phyloP scores from a whole-genome alignment of 495 filamentous ascomycete species.

The Ramalina peruviana region DNA sequence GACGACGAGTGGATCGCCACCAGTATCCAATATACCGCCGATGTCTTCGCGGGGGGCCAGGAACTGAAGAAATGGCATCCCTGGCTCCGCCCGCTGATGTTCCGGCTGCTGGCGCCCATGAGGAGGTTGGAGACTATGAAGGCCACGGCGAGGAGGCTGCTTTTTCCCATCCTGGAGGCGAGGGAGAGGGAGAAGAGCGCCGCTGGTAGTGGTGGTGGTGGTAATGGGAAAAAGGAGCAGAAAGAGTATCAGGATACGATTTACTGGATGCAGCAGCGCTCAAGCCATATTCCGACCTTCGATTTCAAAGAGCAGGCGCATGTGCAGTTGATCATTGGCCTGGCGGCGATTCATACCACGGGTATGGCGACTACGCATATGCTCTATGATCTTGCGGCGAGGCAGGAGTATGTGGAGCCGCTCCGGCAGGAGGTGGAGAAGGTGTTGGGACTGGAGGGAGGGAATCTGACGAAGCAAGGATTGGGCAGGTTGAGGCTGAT shows the following conservation, averaged over 20 bases:
- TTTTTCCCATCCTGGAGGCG: no score
- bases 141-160: no score
- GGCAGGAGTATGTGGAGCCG: conserved; percentile 7
- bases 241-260: neutral
- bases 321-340: conserved; percentile 2
- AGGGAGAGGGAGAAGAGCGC: no score
- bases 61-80: no score
- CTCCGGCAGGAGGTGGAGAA: conserved; percentile 7
- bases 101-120: no score
- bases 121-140: no score
- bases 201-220: no score
- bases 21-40: no score
- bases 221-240: no score
- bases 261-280: neutral
- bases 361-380: conserved; percentile 3
- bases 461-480: neutral
- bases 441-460: conserved; percentile 3
- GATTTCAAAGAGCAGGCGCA: conserved; percentile 1
- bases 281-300: neutral
- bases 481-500: conserved; percentile 1
- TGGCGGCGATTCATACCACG: conserved; percentile 3
- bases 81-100: no score
- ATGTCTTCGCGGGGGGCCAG: no score
- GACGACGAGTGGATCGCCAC: neutral
- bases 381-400: conserved; percentile 7